Base-by-base conservation (phyloP, 192 early-diverging fungal genomes). In the Paraglomus occultum region DNA sequence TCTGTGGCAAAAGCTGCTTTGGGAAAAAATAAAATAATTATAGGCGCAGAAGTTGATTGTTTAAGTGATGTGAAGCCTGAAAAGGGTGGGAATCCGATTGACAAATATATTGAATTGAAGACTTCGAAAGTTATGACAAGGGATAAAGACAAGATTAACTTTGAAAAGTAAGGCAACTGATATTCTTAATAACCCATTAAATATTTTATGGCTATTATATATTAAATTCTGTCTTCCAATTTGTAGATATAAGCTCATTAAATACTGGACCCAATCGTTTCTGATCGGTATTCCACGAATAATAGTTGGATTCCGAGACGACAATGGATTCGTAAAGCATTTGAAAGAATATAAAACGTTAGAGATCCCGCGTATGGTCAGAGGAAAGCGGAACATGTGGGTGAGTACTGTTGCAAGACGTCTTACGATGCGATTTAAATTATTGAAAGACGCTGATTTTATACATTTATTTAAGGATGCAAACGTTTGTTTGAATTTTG, bases 31-130 rank as follows among this genome's bases (percentile, higher is more conserved):
- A 77, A 79, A 40, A 63, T 96, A 7, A 79, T 98, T 17, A 86
- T 95, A 72, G 96, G 93, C 2, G 96, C 92, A 9, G 96, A 98
- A 68, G 90, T 98, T 20, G 95, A 98, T 74, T 98, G 96, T 77
- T 73, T 85, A 18, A 75, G 78, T 47, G 80, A 81, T 72, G 67
- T 71, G 15, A 85, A 84, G 51, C 73, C 75, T 8, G 40, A 49
- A 67, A 70, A 76, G 0, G 53, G 22, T 0, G 64, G 76, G 9
- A 80, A 85, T 58, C 91, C 91, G 14, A 70, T 78, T 31, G 73
- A 79, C 6, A 64, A 74, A 50, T 98, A 98, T 67, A 83, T 89
- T 17, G 96, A 98, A 75, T 86, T 98, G 43, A 98, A 98, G 70
- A 96, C 94, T 4, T 87, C 91, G 49, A 76, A 87, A 20, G 64